Conservation (phyloP, 1,284 basidiomycete species). For the Hemileia vastatrix region DNA sequence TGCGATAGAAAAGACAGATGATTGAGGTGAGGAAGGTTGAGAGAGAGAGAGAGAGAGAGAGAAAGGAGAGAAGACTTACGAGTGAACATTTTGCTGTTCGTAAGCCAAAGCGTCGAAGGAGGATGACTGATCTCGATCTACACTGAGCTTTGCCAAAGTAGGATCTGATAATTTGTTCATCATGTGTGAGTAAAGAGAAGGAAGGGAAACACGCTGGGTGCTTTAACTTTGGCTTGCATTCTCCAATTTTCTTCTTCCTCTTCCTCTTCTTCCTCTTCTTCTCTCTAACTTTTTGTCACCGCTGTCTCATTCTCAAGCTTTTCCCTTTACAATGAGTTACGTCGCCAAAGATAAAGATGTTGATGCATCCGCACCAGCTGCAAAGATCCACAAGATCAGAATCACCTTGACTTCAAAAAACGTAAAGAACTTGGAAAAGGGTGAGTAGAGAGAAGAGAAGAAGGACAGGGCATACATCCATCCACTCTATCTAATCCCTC, state of each 20-base stretch:
- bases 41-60: too few relatives aligned
- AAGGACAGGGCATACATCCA: neutral
- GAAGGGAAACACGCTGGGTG: too few relatives aligned
- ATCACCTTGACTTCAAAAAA: conserved; percentile 98
- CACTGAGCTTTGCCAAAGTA: too few relatives aligned
- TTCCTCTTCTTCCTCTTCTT: neutral
- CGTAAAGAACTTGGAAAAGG: conserved; percentile 98
- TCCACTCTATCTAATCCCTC: neutral
- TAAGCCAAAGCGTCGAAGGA: too few relatives aligned
- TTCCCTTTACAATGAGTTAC: conserved; percentile 75
- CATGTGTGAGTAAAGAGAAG: too few relatives aligned
- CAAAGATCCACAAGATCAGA: conserved; percentile 98
- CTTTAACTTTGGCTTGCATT: too few relatives aligned
- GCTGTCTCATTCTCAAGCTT: conserved; percentile 52
- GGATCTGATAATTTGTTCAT: too few relatives aligned
- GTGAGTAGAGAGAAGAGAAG: conserved; percentile 49
- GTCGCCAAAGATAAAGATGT: conserved; percentile 95
- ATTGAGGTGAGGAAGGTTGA: too few relatives aligned
- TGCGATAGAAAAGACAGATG: too few relatives aligned
- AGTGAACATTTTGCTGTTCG: conserved; percentile 66
- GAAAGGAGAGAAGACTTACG: too few relatives aligned
- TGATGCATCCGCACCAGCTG: conserved; percentile 72
- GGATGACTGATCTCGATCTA: too few relatives aligned
- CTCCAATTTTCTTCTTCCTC: neutral
- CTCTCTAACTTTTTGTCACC: conserved; percentile 44